A percentile compares a stretch with the other conserved stretches of the same genome.
phyloP scores from a whole-genome alignment of 2,329 filamentous ascomycete species.

The Ceratocystis huliohia region DNA sequence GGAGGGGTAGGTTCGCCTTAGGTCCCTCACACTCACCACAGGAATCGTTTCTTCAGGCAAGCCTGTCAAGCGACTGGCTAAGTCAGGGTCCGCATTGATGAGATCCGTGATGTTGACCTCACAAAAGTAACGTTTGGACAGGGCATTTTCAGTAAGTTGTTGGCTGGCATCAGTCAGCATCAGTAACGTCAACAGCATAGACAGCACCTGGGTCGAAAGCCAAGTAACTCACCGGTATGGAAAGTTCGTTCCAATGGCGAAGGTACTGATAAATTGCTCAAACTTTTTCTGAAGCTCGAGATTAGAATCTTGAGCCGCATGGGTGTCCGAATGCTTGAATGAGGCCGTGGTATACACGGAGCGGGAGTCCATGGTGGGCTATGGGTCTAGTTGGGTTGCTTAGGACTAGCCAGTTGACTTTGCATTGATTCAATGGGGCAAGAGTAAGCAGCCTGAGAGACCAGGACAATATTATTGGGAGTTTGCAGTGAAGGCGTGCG shows the following conservation, averaged over 20 bases:
- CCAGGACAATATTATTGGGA: no score
- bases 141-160: conserved; percentile 85
- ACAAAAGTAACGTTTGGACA: conserved; percentile 89
- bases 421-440: not conserved
- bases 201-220: not conserved
- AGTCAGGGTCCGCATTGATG: conserved; percentile 90
- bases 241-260: conserved; percentile 14
- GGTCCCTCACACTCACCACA: conserved; percentile 31
- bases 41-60: conserved; percentile 90
- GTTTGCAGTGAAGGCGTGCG: no score
- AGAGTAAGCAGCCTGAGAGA: not conserved
- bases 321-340: conserved; percentile 40
- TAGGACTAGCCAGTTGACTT: not conserved
- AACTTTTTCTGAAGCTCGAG: conserved; percentile 65
- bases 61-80: conserved; percentile 77
- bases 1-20: conserved; percentile 14
- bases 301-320: conserved; percentile 55
- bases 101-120: conserved; percentile 92
- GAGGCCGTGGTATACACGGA: conserved; percentile 20
- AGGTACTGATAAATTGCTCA: conserved; percentile 55
- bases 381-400: not conserved
- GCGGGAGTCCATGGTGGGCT: conserved; percentile 17
- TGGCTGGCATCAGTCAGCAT: conserved; percentile 45
- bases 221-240: conserved; percentile 16
- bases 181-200: not conserved